These are phyloP conservation scores for sorghum (Sorghum bicolor) DNA, from an alignment of 176 grass and related monocot species.

Conservation along the genomic window Sorghum_bicolor_NCBIv3 NC_012874.2:53756501-53757000, in stretches of 20 bases:
- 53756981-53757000: background rate
- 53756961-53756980: slow-evolving; percentile 19
- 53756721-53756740: background rate
- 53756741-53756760: slow-evolving; percentile 18
- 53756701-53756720: background rate
- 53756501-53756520: slow-evolving; percentile 39
- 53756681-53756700: background rate
- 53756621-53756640: slow-evolving; percentile 52
- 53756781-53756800: background rate
- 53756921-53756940: slow-evolving; percentile 37
- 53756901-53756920: background rate
- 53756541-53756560: slow-evolving; percentile 20
- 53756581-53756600: slow-evolving; percentile 39
- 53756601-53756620: slow-evolving; percentile 35
- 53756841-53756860: background rate
- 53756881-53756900: background rate
- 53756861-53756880: background rate
- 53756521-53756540: slow-evolving; percentile 19
- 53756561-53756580: background rate
- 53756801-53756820: background rate
- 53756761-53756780: slow-evolving; percentile 25
- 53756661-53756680: slow-evolving; percentile 14
- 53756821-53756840: background rate
- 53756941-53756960: slow-evolving; percentile 26
- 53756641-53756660: slow-evolving; percentile 48